These are phyloP conservation scores for Pleurozium schreberi DNA, from an alignment of 225 moss, liverwort and hornwort genomes.

Conservation along the genomic window DNA sequence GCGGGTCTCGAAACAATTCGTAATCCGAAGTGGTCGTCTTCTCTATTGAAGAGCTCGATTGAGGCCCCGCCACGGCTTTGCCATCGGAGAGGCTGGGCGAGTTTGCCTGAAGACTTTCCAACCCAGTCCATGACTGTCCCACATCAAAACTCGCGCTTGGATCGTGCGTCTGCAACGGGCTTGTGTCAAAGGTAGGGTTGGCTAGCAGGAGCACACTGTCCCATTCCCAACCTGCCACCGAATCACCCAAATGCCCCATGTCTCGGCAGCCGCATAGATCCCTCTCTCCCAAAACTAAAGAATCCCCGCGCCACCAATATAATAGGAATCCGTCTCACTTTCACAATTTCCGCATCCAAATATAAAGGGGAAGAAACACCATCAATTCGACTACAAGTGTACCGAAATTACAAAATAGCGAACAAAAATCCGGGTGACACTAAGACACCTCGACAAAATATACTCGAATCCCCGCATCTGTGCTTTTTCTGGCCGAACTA, in stretches of 20 bases:
- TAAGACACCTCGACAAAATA: background rate
- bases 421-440: background rate
- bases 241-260: slow-evolving; percentile 51
- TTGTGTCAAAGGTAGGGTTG: slow-evolving; percentile 25
- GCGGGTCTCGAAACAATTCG: slow-evolving; percentile 55
- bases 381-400: background rate
- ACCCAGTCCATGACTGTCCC: slow-evolving; percentile 43
- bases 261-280: slow-evolving; percentile 17
- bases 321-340: background rate
- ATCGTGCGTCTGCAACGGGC: slow-evolving; percentile 13
- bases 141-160: slow-evolving; percentile 2
- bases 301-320: background rate
- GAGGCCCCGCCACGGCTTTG: slow-evolving; percentile 17
- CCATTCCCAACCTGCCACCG: slow-evolving; percentile 47
- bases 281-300: background rate
- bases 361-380: background rate
- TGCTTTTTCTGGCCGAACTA: background rate
- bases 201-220: slow-evolving; percentile 50
- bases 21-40: slow-evolving; percentile 19
- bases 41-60: slow-evolving; percentile 47
- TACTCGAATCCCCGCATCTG: background rate
- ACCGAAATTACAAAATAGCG: background rate
- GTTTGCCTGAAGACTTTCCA: slow-evolving; percentile 19
- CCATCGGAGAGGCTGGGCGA: slow-evolving; percentile 22
- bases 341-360: background rate